These are phyloP conservation scores for Polysphondylium violaceum DNA, from an alignment of 78 protist species.

Conservation along the genomic window DNA sequence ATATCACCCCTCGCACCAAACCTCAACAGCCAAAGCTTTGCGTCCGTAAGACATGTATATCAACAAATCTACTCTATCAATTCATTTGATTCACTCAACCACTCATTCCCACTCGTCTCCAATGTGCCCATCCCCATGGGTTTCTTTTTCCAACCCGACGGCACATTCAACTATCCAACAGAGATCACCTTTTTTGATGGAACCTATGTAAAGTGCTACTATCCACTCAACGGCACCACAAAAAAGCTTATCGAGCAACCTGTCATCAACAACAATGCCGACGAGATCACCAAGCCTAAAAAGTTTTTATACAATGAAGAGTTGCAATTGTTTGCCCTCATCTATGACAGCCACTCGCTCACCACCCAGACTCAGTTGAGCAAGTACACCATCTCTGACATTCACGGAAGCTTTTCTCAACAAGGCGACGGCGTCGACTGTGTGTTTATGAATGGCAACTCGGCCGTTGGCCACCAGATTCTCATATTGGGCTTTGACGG, in stretches of 20 bases:
- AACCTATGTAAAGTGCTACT: conserved; percentile 13
- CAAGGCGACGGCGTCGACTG: conserved; percentile 72
- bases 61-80: conserved; percentile 73
- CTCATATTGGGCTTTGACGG: conserved; percentile 71
- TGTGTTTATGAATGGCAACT: background rate
- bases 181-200: conserved; percentile 67
- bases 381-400: conserved; percentile 44
- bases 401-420: conserved; percentile 39
- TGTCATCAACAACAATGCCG: background rate
- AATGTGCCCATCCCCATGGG: conserved; percentile 32
- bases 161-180: conserved; percentile 59
- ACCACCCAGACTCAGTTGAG: conserved; percentile 56
- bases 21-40: background rate
- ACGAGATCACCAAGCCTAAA: conserved; percentile 42
- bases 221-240: conserved; percentile 48
- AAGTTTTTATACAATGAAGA: conserved; percentile 46
- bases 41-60: conserved; percentile 38
- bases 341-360: conserved; percentile 30
- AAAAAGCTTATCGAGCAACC: conserved; percentile 17
- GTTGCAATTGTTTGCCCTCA: conserved; percentile 41
- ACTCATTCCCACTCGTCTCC: conserved; percentile 48
- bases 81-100: conserved; percentile 12
- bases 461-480: conserved; percentile 28
- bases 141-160: conserved; percentile 60
- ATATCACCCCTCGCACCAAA: conserved; percentile 12